phyloP scores from a whole-genome alignment of 169 alveolate genomes.

The Plasmodium chabaudi region DNA sequence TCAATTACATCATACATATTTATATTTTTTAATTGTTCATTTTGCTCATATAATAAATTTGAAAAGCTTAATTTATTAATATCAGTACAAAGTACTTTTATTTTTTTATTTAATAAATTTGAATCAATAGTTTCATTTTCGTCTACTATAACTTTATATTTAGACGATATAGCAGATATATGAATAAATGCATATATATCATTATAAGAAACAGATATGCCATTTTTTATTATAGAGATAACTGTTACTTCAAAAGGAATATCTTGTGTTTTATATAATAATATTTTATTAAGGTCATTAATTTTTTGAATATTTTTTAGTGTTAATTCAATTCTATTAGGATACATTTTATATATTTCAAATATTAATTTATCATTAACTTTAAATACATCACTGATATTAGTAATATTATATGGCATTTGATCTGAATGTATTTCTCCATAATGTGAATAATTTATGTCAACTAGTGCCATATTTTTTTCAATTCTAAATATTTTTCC shows the following conservation, averaged over 20 bases:
- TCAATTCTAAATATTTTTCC: slow-evolving; percentile 73
- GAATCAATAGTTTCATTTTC: slow-evolving; percentile 48
- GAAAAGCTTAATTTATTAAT: slow-evolving; percentile 67
- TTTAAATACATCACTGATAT: slow-evolving; percentile 56
- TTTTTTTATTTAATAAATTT: slow-evolving; percentile 41
- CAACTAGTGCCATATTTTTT: slow-evolving; percentile 70
- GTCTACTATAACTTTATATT: slow-evolving; percentile 39
- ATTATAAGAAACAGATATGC: slow-evolving; percentile 56
- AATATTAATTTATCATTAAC: slow-evolving; percentile 69
- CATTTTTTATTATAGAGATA: slow-evolving; percentile 49
- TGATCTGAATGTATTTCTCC: slow-evolving; percentile 73
- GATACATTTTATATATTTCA: slow-evolving; percentile 75
- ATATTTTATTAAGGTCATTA: slow-evolving; percentile 69
- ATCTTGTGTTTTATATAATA: slow-evolving; percentile 47
- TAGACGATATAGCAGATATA: slow-evolving; percentile 59
- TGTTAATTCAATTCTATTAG: slow-evolving; percentile 56
- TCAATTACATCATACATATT: slow-evolving; percentile 57
- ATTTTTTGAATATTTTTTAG: slow-evolving; percentile 76
- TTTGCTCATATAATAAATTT: slow-evolving; percentile 71
- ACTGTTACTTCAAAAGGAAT: slow-evolving; percentile 69
- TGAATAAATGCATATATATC: slow-evolving; percentile 64
- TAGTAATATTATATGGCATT: slow-evolving; percentile 65
- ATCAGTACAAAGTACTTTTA: slow-evolving; percentile 67
- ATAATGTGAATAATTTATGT: slow-evolving; percentile 60
- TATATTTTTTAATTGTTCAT: slow-evolving; percentile 56